Percentiles rank a stretch among this genome's conserved stretches.
phyloP scores from a whole-genome alignment of 83 land plant genomes.

The Picea mariana region DNA sequence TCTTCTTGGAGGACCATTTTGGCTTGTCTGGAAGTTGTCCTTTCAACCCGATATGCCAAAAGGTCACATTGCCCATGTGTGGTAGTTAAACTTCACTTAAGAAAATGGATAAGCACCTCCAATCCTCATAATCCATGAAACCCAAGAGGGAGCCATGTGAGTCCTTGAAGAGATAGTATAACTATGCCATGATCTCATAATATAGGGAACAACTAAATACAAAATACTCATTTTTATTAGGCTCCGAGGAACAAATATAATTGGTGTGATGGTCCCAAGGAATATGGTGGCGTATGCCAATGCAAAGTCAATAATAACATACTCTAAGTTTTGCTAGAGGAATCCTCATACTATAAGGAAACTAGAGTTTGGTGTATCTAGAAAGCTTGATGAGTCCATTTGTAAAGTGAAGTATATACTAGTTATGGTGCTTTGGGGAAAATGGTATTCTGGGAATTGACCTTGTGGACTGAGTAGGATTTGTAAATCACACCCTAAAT shows the following conservation, averaged over 20 bases:
- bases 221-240: not conserved
- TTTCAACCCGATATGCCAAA: too few species aligned
- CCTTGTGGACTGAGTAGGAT: too few species aligned
- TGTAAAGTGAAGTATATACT: not conserved
- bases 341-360: not conserved
- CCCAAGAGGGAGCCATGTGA: not conserved
- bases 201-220: not conserved
- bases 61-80: too few species aligned
- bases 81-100: not conserved
- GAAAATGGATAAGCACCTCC: not conserved
- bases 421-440: too few species aligned
- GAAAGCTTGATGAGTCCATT: too few species aligned
- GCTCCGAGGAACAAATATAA: not conserved
- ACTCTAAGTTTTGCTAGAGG: not conserved
- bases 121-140: not conserved
- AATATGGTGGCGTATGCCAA: not conserved
- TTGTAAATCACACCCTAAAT: too few species aligned
- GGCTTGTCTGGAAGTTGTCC: too few species aligned
- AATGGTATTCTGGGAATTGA: too few species aligned
- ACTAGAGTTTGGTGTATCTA: not conserved
- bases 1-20: too few species aligned
- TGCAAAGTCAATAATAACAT: not conserved
- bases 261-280: not conserved
- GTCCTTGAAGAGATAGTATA: not conserved
- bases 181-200: not conserved